phyloP scores from a whole-genome alignment of 345 rosid species.

The Dipteronia dyeriana region DNA sequence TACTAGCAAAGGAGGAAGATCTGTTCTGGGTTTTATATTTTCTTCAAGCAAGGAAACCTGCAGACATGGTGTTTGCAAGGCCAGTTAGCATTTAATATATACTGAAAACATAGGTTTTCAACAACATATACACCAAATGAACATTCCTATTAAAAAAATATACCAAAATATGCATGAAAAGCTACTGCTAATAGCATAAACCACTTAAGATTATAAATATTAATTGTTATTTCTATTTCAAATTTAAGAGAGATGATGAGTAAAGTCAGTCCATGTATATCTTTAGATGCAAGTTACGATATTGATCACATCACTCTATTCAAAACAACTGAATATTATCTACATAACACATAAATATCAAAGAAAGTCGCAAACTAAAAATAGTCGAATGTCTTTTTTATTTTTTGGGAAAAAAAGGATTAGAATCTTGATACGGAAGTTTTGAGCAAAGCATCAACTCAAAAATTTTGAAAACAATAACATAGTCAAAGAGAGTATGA shows the following conservation, averaged over 20 bases:
- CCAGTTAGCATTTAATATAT: not conserved
- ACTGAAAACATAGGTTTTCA: not conserved
- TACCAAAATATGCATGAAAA: not conserved
- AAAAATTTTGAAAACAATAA: not conserved
- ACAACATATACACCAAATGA: not conserved
- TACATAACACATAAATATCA: not conserved
- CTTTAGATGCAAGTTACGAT: not conserved
- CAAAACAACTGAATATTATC: not conserved
- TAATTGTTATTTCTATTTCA: not conserved
- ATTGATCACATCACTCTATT: not conserved
- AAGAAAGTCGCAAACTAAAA: not conserved
- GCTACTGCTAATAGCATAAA: not conserved
- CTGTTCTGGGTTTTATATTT: slow-evolving; percentile 69
- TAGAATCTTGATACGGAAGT: not conserved
- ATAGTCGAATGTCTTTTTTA: not conserved
- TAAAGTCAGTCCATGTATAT: not conserved
- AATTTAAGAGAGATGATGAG: not conserved
- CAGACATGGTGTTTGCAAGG: slow-evolving; percentile 12
- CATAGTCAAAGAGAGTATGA: not conserved
- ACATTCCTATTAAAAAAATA: not conserved
- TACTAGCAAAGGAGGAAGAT: slow-evolving; percentile 86
- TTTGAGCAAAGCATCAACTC: slow-evolving; percentile 6
- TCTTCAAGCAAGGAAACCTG: slow-evolving; percentile 93
- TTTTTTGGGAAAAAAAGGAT: not conserved
- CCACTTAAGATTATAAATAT: not conserved